Conservation (phyloP, 1,284 basidiomycete genomes). For the Neolentinus lepideus region DNA sequence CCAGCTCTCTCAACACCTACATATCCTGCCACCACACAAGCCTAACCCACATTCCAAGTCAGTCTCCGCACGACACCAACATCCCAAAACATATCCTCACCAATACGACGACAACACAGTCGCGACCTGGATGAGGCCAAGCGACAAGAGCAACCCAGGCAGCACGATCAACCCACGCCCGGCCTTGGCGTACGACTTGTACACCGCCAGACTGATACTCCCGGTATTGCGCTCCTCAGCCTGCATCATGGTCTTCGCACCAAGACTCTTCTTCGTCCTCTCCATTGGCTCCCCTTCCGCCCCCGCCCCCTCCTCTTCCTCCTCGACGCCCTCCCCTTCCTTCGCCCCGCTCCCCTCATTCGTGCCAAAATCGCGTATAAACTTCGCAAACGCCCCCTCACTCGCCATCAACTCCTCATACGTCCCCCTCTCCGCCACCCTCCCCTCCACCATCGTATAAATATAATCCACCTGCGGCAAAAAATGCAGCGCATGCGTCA, state of each 20-base stretch:
- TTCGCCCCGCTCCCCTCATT: constrained; percentile 31
- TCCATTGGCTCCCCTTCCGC: constrained; percentile 19
- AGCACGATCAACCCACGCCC: constrained; percentile 47
- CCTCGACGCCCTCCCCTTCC: constrained; percentile 20
- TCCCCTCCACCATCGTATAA: constrained; percentile 64
- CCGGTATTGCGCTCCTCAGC: constrained; percentile 56
- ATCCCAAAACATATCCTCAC: constrained; percentile 23
- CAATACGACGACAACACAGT: constrained; percentile 63
- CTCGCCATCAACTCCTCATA: constrained; percentile 61
- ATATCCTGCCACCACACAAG: constrained; percentile 67
- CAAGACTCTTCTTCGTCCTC: constrained; percentile 28
- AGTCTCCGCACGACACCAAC: not conserved
- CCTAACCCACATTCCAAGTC: constrained; percentile 25
- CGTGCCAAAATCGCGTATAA: constrained; percentile 62
- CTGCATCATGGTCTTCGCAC: constrained; percentile 53
- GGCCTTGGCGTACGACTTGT: constrained; percentile 45
- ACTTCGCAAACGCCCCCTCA: constrained; percentile 64
- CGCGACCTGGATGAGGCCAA: constrained; percentile 52
- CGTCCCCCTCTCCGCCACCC: constrained; percentile 71
- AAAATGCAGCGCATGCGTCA: constrained; percentile 81
- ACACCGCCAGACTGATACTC: constrained; percentile 42
- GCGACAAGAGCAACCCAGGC: constrained; percentile 42
- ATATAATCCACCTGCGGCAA: constrained; percentile 75
- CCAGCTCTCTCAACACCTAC: constrained; percentile 19
- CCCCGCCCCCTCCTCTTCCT: constrained; percentile 31